phyloP scores from a whole-genome alignment of 2,329 filamentous ascomycete species.

The Penicillium sclerotiorum region DNA sequence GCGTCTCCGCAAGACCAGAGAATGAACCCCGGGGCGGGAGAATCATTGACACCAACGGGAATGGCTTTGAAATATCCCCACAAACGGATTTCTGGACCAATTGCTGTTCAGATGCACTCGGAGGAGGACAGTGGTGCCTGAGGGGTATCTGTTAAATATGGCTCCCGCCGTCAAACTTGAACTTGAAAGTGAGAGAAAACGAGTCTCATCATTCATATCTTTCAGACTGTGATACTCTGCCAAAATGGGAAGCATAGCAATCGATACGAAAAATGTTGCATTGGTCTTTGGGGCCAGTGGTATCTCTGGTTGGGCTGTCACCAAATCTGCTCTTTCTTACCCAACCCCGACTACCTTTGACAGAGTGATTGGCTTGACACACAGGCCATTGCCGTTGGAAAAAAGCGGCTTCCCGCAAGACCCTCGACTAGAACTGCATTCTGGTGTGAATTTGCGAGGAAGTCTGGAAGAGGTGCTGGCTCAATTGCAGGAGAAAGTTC shows the following conservation, averaged over 20 bases:
- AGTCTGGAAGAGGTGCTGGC: neutral
- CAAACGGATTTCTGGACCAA: too few species aligned
- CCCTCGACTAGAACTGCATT: neutral
- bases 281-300: slow-evolving; percentile 35
- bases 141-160: too few species aligned
- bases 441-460: neutral
- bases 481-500: neutral
- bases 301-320: slow-evolving; percentile 37
- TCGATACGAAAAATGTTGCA: slow-evolving; percentile 20
- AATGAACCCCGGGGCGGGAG: too few species aligned
- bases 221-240: neutral
- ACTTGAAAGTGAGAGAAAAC: too few species aligned
- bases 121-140: too few species aligned
- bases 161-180: too few species aligned
- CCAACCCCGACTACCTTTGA: slow-evolving; percentile 30
- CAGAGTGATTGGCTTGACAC: slow-evolving; percentile 30
- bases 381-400: slow-evolving; percentile 17
- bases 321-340: slow-evolving; percentile 26
- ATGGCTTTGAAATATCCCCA: too few species aligned
- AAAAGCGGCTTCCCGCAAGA: neutral
- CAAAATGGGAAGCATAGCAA: neutral
- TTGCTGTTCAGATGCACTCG: too few species aligned
- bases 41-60: too few species aligned
- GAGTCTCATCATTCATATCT: too few species aligned
- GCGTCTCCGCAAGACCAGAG: neutral